A percentile compares a stretch with the other conserved stretches of the same genome.
phyloP scores from a whole-genome alignment of 352 stramenopile species.

The Thalassiosira exigua region DNA sequence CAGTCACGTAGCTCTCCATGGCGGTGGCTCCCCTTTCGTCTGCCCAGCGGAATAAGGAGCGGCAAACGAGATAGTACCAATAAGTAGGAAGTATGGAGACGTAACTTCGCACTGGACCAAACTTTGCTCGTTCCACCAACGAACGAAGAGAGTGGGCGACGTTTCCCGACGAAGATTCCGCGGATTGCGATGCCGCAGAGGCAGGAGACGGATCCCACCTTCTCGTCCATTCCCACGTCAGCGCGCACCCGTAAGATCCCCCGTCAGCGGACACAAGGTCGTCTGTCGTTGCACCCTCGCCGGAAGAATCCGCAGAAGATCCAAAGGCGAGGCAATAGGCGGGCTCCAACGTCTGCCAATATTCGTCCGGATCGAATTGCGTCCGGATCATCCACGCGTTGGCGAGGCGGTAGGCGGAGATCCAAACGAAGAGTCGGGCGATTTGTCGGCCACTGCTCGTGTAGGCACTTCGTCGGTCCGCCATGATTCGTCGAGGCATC shows the following conservation, averaged over 20 bases:
- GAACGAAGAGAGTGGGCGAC: no score
- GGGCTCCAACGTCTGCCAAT: slow-evolving; percentile 84
- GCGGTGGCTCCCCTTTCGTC: no score
- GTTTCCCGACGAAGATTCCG: neutral
- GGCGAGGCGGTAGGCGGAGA: slow-evolving; percentile 65
- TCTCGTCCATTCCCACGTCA: slow-evolving; percentile 85
- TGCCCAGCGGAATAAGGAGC: slow-evolving; percentile 50
- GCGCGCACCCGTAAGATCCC: slow-evolving; percentile 49
- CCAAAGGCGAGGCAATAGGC: slow-evolving; percentile 79
- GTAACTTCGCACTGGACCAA: slow-evolving; percentile 78
- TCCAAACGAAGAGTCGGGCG: slow-evolving; percentile 30
- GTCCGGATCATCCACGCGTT: slow-evolving; percentile 81
- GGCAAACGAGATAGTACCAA: slow-evolving; percentile 70
- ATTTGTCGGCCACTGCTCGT: slow-evolving; percentile 17
- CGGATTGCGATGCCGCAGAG: neutral
- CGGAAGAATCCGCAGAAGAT: neutral
- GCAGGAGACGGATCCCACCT: slow-evolving; percentile 25
- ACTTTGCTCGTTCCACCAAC: slow-evolving; percentile 45
- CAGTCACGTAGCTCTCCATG: no score
- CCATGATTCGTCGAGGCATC: neutral
- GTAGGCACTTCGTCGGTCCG: neutral
- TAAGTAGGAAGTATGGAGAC: slow-evolving; percentile 78
- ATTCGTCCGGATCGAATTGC: slow-evolving; percentile 85
- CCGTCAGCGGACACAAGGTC: slow-evolving; percentile 5
- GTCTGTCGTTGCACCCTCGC: slow-evolving; percentile 13